These are phyloP conservation scores for Rhizopogon sp. DNA, from an alignment of 768 basidiomycete species.

Conservation along the genomic window DNA sequence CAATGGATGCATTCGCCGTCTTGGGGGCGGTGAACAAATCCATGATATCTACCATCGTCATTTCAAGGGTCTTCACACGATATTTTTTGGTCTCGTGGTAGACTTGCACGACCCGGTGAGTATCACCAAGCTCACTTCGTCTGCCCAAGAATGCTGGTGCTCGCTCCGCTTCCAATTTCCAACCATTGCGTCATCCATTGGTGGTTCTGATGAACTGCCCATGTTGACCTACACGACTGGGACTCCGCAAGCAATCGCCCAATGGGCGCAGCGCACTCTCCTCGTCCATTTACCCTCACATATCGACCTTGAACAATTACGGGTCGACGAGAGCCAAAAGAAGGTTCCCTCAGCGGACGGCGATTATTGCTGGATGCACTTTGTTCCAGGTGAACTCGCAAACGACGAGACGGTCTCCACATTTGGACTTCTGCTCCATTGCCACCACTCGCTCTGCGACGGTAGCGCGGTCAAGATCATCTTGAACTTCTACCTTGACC, in stretches of 20 bases:
- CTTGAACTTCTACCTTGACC: neutral
- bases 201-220: neutral
- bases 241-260: neutral
- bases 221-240: neutral
- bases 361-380: neutral
- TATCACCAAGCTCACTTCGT: neutral
- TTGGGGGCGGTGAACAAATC: neutral
- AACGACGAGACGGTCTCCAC: neutral
- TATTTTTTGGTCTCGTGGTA: neutral
- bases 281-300: neutral
- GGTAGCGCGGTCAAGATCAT: neutral
- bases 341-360: neutral
- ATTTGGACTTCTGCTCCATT: neutral
- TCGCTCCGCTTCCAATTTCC: neutral
- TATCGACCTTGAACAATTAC: neutral
- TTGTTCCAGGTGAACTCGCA: neutral
- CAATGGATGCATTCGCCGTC: neutral
- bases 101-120: neutral
- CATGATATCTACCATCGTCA: neutral
- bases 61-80: neutral
- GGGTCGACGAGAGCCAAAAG: neutral
- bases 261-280: neutral
- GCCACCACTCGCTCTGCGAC: neutral
- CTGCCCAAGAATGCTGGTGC: neutral
- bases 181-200: neutral